Evolutionary conservation across 108 stramenopile species (phyloP).

Genomic region (Aurantiochytrium sp.): DNA sequence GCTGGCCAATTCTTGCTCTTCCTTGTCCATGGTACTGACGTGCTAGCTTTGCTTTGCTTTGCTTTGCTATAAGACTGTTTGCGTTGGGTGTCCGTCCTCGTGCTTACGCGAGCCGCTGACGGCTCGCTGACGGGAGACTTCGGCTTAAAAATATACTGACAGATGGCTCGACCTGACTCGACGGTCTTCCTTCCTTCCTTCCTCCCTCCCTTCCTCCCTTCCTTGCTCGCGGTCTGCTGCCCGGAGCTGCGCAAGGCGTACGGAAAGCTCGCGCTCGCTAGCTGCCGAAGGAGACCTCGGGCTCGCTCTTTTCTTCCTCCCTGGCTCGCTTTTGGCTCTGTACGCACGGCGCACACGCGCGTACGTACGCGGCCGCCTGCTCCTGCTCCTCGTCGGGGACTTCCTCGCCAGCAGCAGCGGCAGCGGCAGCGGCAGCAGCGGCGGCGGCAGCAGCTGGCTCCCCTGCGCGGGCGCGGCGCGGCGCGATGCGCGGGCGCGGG

Average conservation of each 20-base stretch:
- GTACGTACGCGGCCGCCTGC: too few species aligned
- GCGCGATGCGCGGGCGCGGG: too few species aligned
- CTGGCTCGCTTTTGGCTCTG: too few species aligned
- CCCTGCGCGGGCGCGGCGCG: too few species aligned
- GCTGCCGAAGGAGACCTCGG: too few species aligned
- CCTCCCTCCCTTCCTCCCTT: background rate
- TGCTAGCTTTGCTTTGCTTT: background rate
- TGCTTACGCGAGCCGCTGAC: background rate
- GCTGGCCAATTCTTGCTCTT: background rate
- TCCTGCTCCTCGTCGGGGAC: too few species aligned
- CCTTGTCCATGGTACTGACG: background rate
- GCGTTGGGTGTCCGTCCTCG: background rate
- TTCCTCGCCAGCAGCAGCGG: too few species aligned
- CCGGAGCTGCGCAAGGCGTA: background rate
- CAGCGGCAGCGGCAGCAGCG: too few species aligned
- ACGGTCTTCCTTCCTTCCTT: background rate
- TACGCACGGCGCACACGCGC: too few species aligned
- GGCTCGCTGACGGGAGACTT: background rate
- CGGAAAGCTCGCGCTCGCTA: background rate
- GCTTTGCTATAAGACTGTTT: background rate
- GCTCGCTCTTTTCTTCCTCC: too few species aligned
- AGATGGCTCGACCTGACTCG: background rate
- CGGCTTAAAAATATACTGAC: background rate
- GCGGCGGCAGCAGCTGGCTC: too few species aligned
- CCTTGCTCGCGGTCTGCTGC: background rate